Base-by-base conservation (phyloP, 768 basidiomycete species). In the Tricholoma terreum region DNA sequence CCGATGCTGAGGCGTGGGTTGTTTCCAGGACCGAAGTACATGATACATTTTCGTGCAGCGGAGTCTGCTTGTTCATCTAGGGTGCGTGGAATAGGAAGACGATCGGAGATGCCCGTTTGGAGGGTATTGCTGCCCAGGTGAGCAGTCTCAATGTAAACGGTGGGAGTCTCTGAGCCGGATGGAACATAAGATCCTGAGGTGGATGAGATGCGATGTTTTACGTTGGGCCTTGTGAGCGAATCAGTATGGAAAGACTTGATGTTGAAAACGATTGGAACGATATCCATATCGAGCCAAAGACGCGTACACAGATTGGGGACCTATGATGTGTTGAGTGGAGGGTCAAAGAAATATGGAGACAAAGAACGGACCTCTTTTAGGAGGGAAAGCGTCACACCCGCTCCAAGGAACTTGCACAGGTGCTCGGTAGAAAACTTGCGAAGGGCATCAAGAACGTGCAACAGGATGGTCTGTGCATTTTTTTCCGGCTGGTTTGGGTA, bases 41-140 rank as follows among this genome's bases (percentile, higher is more conserved):
- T 87, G 69, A 92, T 71, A 65, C 84, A 86, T 69, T 93, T 93
- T 68, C 91, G 87, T 33, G 86, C 91, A 5, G 90, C 91, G 35
- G 89, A 90, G 65, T 94, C 91, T 27, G 90, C 87, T 70, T 92
- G 91, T 64, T 92, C 90, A 60, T 90, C 90, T 15, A 91, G 74
- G 15, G 88, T 90, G 59, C 89, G 86, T 3, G 81, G 81, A 54
- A 91, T 87, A 22, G 89, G 89, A 15, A 92, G 76, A 58, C 80
- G 84, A 31, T 78, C 82, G 22, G 76, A 70, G 35, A 83, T 75
- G 27, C 78, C 80, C 3, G 77, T 68, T 55, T 71, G 82, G 59
- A 70, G 73, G 57, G 66, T 75, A 69, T 69, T 70, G 70, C 74
- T 67, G 62, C 66, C 77, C 43, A 87, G 63, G 58, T 83, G 83